Evolutionary conservation across 306 rosid genomes (phyloP).

Genomic region (Dalbergia oliveri): DNA sequence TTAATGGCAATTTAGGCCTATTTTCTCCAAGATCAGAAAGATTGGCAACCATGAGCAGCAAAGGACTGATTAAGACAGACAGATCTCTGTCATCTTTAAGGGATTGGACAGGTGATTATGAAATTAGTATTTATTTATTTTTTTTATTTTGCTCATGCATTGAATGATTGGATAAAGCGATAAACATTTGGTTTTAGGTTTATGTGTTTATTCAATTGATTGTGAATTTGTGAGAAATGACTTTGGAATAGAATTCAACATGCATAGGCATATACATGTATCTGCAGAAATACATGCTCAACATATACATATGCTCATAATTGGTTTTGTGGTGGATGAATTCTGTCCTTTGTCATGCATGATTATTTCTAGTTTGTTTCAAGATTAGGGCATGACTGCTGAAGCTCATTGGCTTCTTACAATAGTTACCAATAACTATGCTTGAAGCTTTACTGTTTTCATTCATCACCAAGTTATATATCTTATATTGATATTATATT

Average conservation of each 20-base stretch:
- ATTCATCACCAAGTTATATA: background rate
- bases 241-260: background rate
- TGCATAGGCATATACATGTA: background rate
- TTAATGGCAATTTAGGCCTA: constrained; percentile 42
- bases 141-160: background rate
- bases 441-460: background rate
- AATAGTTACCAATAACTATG: background rate
- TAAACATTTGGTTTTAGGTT: background rate
- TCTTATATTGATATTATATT: constrained; percentile 28
- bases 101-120: constrained; percentile 45
- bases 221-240: constrained; percentile 12
- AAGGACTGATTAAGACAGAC: constrained; percentile 45
- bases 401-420: background rate
- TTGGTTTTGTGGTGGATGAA: background rate
- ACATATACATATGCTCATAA: background rate
- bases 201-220: background rate
- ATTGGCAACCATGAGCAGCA: constrained; percentile 32
- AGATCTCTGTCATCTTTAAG: constrained; percentile 46
- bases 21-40: constrained; percentile 46
- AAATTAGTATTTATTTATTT: background rate
- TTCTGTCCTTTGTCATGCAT: background rate
- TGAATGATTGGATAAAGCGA: background rate
- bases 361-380: background rate
- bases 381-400: background rate
- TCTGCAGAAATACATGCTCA: background rate